Percentiles rank a stretch among this genome's conserved stretches.
phyloP scores from a whole-genome alignment of 768 basidiomycete species.

The Rhodosporidiobolus sp. region DNA sequence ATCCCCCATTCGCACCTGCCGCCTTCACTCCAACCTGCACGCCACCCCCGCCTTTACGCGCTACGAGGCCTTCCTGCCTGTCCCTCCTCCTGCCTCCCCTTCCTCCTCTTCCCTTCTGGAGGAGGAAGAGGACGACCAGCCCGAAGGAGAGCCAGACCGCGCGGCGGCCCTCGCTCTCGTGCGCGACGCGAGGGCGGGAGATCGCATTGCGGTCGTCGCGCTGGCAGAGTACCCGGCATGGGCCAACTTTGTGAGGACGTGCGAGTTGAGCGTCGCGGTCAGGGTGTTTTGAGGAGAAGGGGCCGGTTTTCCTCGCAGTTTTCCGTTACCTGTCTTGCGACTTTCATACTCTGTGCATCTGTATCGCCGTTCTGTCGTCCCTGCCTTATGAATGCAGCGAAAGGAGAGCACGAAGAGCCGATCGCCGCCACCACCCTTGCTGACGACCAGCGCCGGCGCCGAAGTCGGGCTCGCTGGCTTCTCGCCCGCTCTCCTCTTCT shows the following conservation, averaged over 20 bases:
- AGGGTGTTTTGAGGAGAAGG: background rate
- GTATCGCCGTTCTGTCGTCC: no score
- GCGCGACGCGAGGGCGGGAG: conserved; percentile 2
- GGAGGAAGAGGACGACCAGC: background rate
- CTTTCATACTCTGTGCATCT: no score
- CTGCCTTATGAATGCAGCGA: no score
- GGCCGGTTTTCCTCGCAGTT: no score
- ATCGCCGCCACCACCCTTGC: no score
- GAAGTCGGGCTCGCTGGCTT: no score
- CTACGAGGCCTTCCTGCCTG: background rate
- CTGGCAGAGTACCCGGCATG: conserved; percentile 30
- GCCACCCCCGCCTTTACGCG: background rate
- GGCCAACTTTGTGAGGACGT: conserved; percentile 7
- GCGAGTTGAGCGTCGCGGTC: conserved; percentile 2
- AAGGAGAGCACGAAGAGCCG: background rate
- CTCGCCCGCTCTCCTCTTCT: no score
- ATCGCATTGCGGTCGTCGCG: conserved; percentile 17
- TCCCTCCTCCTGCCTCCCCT: background rate
- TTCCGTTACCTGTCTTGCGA: background rate
- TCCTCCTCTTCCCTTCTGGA: background rate
- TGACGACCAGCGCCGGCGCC: no score
- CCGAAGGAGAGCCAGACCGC: background rate
- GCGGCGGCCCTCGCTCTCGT: background rate
- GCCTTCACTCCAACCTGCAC: conserved; percentile 27
- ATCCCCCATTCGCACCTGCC: background rate